Percentiles rank a stretch among this genome's conserved stretches.
Evolutionary conservation across 768 basidiomycete genomes (phyloP).

Genomic region (Pleurotus sapidus): DNA sequence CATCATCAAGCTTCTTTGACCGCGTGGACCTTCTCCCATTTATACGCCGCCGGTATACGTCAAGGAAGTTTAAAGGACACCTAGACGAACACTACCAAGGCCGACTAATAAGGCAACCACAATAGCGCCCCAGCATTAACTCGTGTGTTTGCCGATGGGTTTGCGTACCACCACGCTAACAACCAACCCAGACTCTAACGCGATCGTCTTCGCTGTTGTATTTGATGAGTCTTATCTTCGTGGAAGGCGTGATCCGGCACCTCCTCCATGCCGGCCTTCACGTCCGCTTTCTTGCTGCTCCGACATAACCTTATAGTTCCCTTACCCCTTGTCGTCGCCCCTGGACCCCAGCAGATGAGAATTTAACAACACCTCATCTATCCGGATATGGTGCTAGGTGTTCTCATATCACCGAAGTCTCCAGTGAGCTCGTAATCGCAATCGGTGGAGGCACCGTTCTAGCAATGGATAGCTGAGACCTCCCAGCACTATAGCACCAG

Average conservation of each 20-base stretch:
- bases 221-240: too few species aligned
- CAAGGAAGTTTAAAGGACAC: neutral
- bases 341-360: neutral
- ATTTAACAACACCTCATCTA: conserved; percentile 2
- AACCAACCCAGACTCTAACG: too few species aligned
- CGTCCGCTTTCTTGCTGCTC: neutral
- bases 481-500: neutral
- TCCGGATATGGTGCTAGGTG: neutral
- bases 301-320: conserved; percentile 6
- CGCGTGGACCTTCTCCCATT: neutral
- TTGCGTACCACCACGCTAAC: too few species aligned
- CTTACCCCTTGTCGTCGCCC: neutral
- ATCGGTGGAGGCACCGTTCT: neutral
- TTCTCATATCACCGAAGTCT: neutral
- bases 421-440: neutral
- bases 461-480: neutral
- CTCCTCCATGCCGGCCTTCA: neutral
- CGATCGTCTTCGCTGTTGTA: too few species aligned
- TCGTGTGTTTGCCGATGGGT: too few species aligned
- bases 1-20: neutral
- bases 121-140: too few species aligned
- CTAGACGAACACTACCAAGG: neutral
- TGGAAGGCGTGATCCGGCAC: neutral
- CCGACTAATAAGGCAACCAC: neutral
- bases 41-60: neutral